Conservation (phyloP, 2,329 filamentous ascomycete genomes). For the Colletotrichum sp. region DNA sequence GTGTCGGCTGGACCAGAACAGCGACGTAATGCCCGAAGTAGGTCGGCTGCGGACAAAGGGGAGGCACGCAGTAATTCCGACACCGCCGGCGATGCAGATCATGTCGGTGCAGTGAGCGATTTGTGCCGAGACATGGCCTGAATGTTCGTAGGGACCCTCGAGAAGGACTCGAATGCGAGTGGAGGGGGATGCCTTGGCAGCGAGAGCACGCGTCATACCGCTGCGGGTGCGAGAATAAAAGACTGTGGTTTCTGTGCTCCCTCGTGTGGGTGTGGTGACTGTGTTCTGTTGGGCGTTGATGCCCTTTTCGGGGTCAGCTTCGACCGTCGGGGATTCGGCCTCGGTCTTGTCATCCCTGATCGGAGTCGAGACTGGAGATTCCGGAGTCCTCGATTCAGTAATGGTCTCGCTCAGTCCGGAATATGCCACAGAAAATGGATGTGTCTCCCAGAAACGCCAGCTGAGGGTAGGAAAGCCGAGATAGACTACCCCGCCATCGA, state of each 20-base stretch:
- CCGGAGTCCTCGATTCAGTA: background rate
- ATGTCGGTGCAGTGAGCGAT: background rate
- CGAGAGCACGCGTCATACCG: background rate
- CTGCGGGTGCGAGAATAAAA: background rate
- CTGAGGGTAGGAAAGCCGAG: conserved; percentile 16
- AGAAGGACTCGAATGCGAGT: background rate
- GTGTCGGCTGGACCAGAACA: background rate
- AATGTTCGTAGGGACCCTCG: background rate
- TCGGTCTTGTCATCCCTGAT: background rate
- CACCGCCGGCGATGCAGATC: conserved; percentile 9
- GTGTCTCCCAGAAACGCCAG: conserved; percentile 16
- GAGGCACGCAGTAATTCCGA: conserved; percentile 3
- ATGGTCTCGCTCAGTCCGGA: background rate
- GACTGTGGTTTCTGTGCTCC: background rate
- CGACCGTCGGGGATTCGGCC: background rate
- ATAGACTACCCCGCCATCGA: conserved; percentile 18
- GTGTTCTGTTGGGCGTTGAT: background rate
- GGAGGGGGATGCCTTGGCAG: background rate
- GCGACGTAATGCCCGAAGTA: background rate
- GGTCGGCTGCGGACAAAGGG: background rate
- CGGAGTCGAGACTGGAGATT: background rate
- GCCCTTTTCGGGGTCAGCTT: background rate
- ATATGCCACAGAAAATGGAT: conserved; percentile 11
- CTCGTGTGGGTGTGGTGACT: background rate
- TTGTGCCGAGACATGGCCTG: background rate